Percentiles rank a stretch among this genome's conserved stretches.
phyloP scores from a whole-genome alignment of 1,139 yeast species.

The Sugiyamaella novakii region DNA sequence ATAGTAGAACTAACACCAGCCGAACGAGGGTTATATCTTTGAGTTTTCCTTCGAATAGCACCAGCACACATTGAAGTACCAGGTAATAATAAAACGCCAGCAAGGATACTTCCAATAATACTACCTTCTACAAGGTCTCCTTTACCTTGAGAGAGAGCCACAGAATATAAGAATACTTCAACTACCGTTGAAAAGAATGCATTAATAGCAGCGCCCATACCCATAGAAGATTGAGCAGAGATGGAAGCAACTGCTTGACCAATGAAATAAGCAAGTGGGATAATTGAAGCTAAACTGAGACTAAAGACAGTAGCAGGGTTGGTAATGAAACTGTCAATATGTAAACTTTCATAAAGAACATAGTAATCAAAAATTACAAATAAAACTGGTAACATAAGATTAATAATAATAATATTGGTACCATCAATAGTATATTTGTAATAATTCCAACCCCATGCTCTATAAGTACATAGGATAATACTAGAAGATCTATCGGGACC shows the following conservation, averaged over 20 bases:
- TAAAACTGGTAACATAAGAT: constrained; percentile 73
- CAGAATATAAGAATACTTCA: constrained; percentile 88
- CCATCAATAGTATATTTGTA: constrained; percentile 97
- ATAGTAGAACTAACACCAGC: constrained; percentile 98
- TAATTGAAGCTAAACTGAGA: constrained; percentile 77
- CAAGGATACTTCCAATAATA: constrained; percentile 92
- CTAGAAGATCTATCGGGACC: constrained; percentile 38
- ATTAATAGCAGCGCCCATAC: constrained; percentile 97
- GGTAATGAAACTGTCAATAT: constrained; percentile 55
- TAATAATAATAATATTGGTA: constrained; percentile 88
- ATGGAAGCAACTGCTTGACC: constrained; percentile 99
- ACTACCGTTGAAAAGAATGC: constrained; percentile 97
- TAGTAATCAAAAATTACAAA: constrained; percentile 83
- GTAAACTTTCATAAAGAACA: constrained; percentile 56
- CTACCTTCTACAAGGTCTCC: constrained; percentile 95
- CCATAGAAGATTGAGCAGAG: constrained; percentile 98
- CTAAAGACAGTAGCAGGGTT: constrained; percentile 63
- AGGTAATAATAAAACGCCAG: constrained; percentile 88
- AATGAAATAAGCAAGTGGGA: constrained; percentile 93
- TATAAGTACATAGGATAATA: constrained; percentile 76
- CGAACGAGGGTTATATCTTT: constrained; percentile 89
- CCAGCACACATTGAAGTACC: constrained; percentile 98
- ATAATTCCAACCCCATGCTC: constrained; percentile 89
- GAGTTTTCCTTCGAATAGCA: constrained; percentile 87
- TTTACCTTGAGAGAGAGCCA: constrained; percentile 82